phyloP scores from a whole-genome alignment of 768 basidiomycete species.

The Lentinula boryana region DNA sequence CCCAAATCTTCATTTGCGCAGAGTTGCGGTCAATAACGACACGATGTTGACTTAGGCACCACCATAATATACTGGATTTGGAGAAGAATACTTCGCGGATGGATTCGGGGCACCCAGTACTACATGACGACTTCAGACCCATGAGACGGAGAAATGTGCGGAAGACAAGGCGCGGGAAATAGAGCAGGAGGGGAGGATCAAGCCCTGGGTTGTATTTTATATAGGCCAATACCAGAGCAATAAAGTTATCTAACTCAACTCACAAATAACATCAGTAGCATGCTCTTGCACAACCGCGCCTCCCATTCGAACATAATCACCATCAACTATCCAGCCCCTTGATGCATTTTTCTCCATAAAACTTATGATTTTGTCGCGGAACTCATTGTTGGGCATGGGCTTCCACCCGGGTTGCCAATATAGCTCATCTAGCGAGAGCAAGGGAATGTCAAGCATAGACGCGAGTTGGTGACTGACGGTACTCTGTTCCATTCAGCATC shows the following conservation, averaged over 20 bases:
- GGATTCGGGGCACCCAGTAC: constrained; percentile 42
- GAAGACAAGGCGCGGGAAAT: constrained; percentile 52
- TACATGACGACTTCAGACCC: constrained; percentile 30
- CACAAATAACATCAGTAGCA: constrained; percentile 51
- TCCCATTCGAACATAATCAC: constrained; percentile 28
- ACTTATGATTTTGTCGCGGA: constrained; percentile 10
- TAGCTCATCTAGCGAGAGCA: constrained; percentile 28
- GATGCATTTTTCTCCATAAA: constrained; percentile 31
- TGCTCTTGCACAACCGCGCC: constrained; percentile 27
- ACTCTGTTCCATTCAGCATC: constrained; percentile 18
- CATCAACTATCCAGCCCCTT: constrained; percentile 51
- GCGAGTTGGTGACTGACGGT: constrained; percentile 33
- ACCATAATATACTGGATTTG: constrained; percentile 44
- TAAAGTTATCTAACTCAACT: constrained; percentile 9
- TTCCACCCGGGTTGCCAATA: constrained; percentile 33
- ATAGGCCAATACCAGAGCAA: neutral
- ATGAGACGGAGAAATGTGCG: constrained; percentile 48
- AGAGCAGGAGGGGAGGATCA: constrained; percentile 55
- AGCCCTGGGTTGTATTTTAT: constrained; percentile 42
- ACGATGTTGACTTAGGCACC: constrained; percentile 40
- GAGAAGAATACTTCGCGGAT: constrained; percentile 37
- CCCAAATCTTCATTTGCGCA: constrained; percentile 25
- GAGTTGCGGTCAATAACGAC: constrained; percentile 17
- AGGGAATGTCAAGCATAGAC: constrained; percentile 25
- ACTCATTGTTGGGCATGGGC: constrained; percentile 14